Conservation (phyloP, 2,329 filamentous ascomycete species). For the Sporothrix pallida region DNA sequence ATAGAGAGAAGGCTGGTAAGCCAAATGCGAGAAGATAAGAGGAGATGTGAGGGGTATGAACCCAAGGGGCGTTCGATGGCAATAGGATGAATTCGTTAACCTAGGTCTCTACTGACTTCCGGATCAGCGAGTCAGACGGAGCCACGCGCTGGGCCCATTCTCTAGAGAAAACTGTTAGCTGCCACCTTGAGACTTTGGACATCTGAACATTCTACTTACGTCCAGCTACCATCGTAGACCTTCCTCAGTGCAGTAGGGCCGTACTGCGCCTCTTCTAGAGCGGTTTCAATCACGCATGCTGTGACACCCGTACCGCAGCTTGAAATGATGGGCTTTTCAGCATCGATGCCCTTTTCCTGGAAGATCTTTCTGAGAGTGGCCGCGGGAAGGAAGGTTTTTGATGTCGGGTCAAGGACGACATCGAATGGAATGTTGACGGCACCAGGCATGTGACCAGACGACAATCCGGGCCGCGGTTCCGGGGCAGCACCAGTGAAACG, state of each 20-base stretch:
- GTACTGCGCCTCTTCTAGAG: conserved; percentile 77
- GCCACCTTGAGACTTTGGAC: no score
- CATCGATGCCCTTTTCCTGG: conserved; percentile 77
- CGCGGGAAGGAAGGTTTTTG: conserved; percentile 76
- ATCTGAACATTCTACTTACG: conserved; percentile 63
- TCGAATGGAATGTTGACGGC: conserved; percentile 82
- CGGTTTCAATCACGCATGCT: conserved; percentile 87
- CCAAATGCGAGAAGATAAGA: background rate
- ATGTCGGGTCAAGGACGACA: conserved; percentile 79
- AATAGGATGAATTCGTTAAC: no score
- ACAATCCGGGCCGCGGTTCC: conserved; percentile 83
- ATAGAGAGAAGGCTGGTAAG: no score
- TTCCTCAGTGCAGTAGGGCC: conserved; percentile 69
- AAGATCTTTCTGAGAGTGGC: conserved; percentile 78
- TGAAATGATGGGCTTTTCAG: conserved; percentile 79
- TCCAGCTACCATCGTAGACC: conserved; percentile 98
- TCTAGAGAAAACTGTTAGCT: conserved; percentile 11
- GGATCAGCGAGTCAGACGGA: conserved; percentile 37
- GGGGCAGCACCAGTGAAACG: conserved; percentile 83
- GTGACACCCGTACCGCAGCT: conserved; percentile 95
- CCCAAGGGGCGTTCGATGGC: no score
- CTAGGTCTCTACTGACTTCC: conserved; percentile 27
- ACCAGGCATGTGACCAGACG: conserved; percentile 90
- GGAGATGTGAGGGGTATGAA: no score
- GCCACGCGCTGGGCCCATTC: conserved; percentile 39